These are phyloP conservation scores for Aegilops longissima DNA, from an alignment of 176 grass and related monocot genomes.

Conservation along the genomic window DNA sequence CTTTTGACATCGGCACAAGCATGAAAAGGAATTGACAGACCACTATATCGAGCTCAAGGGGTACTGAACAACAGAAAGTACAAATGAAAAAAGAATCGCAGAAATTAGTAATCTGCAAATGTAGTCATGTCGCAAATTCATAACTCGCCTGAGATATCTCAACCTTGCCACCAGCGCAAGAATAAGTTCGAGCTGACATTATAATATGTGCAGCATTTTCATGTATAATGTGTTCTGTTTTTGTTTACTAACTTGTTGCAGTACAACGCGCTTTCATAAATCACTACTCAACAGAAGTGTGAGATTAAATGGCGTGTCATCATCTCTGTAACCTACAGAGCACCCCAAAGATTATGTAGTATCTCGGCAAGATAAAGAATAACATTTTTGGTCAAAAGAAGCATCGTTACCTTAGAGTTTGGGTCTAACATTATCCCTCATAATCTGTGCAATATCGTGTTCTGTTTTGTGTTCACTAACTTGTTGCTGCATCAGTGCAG, in stretches of 20 bases:
- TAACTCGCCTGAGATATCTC: slow-evolving; percentile 38
- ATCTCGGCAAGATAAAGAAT: neutral
- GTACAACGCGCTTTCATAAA: slow-evolving; percentile 11
- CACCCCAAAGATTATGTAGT: slow-evolving; percentile 2
- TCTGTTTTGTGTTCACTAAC: neutral
- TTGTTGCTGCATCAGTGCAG: neutral
- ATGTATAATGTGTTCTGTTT: neutral
- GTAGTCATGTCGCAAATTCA: neutral
- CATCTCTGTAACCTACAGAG: neutral
- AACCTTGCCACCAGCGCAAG: slow-evolving; percentile 22
- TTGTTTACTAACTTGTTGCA: neutral
- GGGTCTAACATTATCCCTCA: too few relatives aligned
- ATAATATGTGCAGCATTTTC: neutral
- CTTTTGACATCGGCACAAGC: neutral
- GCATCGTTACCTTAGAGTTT: too few relatives aligned
- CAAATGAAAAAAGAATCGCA: neutral
- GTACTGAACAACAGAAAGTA: neutral
- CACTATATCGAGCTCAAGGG: neutral
- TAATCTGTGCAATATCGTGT: neutral
- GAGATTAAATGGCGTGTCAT: neutral
- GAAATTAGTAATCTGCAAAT: neutral
- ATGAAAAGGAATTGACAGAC: neutral
- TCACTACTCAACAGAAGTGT: neutral
- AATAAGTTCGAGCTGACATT: neutral
- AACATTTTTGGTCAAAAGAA: too few relatives aligned